Base-by-base conservation (phyloP, 192 early-diverging fungal species). In the Mortierella hygrophila region DNA sequence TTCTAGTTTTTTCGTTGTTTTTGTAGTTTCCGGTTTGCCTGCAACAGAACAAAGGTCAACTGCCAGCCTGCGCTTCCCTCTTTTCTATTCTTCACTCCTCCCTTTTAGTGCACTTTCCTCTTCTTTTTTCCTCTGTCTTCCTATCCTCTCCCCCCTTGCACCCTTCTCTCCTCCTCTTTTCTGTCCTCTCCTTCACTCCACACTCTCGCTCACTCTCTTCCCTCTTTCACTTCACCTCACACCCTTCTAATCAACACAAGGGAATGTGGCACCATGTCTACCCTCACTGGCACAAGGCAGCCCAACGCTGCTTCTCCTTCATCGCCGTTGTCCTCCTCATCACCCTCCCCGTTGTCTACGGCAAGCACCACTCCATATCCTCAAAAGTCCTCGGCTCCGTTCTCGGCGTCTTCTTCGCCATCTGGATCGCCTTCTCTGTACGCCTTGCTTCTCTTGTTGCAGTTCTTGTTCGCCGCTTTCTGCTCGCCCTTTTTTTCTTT, bases 381-480 rank as follows among this genome's bases (percentile, higher is more conserved):
- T 77, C 79, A 21, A 32, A 29, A 23, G 41, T 72, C 35, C 71
- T 86, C 11, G 79, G 84, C 21, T 42, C 71, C 18, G 75, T 86
- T 29, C 79, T 86, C 1, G 84, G 84, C 38, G 52, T 81, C 42
- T 86, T 65, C 70, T 81, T 86, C 38, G 79, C 44, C 8, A 47
- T 77, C 68, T 86, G 84, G 84, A 47, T 86, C 5, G 47, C 44
- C 0, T 86, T 81, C 40, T 77, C 84, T 72, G 84, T 86, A 80
- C 73, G 55, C 8, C 3, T 20, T 20, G 42, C 3, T 41, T 32
- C 26, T 49, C 23, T 13, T 29, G 38, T 18, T 46, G 21, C 23
- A 35, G 18, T 26, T 70, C 29, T 32, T 21, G 46, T 37, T 47
- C 15, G 38, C 35, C 15, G 38, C 35, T 32, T 11, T 23, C 38